A percentile compares a stretch with the other conserved stretches of the same genome.
Evolutionary conservation across 306 rosid genomes (phyloP).

Genomic region (Crotalaria pallida): DNA sequence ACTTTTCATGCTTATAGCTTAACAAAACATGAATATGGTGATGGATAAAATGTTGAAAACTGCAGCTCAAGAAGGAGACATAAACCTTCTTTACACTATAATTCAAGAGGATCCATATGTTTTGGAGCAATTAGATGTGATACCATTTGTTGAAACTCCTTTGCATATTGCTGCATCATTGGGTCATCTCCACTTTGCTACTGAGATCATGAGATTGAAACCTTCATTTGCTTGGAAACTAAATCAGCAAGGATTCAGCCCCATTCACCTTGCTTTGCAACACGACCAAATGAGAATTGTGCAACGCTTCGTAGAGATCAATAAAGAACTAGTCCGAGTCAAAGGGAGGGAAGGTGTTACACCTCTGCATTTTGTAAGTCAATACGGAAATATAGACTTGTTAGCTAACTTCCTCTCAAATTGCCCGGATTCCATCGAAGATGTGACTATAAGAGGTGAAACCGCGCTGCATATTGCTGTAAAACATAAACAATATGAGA

Average conservation of each 20-base stretch:
- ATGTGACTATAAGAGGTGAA: slow-evolving; percentile 19
- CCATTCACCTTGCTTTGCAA: slow-evolving; percentile 4
- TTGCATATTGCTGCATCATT: slow-evolving; percentile 22
- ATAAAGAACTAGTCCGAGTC: not conserved
- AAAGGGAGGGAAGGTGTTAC: not conserved
- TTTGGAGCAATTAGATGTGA: not conserved
- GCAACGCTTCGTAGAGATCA: not conserved
- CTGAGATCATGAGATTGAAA: slow-evolving; percentile 28
- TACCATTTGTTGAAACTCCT: slow-evolving; percentile 33
- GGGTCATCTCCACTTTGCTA: slow-evolving; percentile 15
- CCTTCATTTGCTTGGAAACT: slow-evolving; percentile 29
- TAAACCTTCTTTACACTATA: not conserved
- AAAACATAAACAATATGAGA: not conserved
- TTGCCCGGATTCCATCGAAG: slow-evolving; percentile 30
- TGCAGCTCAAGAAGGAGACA: not conserved
- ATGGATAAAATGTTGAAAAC: not conserved
- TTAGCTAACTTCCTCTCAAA: not conserved
- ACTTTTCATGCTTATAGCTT: too few species aligned
- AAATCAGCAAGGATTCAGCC: slow-evolving; percentile 11
- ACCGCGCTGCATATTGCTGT: slow-evolving; percentile 33
- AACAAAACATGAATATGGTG: too few species aligned
- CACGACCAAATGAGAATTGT: not conserved
- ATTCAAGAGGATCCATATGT: not conserved
- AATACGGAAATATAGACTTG: not conserved
- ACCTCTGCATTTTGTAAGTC: not conserved